These are phyloP conservation scores for Trametes pubescens DNA, from an alignment of 1,284 basidiomycete species.

Conservation along the genomic window DNA sequence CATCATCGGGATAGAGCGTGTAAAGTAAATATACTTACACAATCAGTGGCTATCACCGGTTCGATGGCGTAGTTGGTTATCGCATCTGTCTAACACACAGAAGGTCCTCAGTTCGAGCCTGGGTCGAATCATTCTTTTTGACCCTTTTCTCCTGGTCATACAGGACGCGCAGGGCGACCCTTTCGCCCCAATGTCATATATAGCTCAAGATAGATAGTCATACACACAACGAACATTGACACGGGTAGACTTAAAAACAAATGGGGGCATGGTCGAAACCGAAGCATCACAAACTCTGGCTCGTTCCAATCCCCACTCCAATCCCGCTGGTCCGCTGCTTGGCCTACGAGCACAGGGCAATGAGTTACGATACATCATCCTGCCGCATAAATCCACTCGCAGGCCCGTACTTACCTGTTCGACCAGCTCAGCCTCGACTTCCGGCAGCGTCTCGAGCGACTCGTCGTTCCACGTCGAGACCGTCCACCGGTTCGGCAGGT, in stretches of 20 bases:
- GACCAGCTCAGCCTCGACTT: constrained; percentile 66
- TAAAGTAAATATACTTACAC: too few relatives aligned
- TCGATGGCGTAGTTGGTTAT: constrained; percentile 81
- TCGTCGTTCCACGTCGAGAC: constrained; percentile 64
- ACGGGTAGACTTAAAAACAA: neutral
- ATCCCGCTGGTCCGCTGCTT: constrained; percentile 22
- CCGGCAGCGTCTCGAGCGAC: constrained; percentile 61
- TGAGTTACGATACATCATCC: neutral
- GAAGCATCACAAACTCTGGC: constrained; percentile 27
- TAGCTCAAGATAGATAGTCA: neutral
- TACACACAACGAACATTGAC: too few relatives aligned
- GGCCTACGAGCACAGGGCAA: constrained; percentile 15
- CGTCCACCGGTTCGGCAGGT: constrained; percentile 75
- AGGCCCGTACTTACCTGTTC: constrained; percentile 48
- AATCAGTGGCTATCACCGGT: too few relatives aligned
- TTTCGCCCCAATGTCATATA: neutral
- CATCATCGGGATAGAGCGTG: too few relatives aligned
- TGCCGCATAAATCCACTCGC: neutral
- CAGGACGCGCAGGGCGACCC: too few relatives aligned
- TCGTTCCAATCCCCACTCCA: constrained; percentile 22
- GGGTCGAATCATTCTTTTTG: constrained; percentile 28
- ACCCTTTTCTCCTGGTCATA: neutral
- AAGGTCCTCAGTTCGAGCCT: constrained; percentile 35
- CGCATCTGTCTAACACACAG: constrained; percentile 72
- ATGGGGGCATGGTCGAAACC: too few relatives aligned